Conservation (phyloP, 23 red algal species). For the Gracilaria gracilis region DNA sequence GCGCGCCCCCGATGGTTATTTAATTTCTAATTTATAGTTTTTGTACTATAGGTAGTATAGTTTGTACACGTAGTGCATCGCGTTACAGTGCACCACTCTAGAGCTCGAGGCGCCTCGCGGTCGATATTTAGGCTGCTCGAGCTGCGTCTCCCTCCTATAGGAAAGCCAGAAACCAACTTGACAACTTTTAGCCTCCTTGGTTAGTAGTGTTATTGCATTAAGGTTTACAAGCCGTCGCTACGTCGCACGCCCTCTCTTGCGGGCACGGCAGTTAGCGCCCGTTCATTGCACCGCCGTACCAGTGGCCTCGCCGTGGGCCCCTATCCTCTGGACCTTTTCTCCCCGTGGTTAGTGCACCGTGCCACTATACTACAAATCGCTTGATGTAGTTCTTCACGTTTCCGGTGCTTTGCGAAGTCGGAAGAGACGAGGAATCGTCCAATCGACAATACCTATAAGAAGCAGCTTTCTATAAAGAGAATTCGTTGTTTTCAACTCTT, state of each 20-base stretch:
- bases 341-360: background rate
- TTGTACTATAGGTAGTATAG: conserved; percentile 11
- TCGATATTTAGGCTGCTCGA: conserved; percentile 18
- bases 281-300: background rate
- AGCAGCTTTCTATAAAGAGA: background rate
- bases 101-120: conserved; percentile 22
- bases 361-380: conserved; percentile 4
- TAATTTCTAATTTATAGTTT: background rate
- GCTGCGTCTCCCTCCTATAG: background rate
- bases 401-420: background rate
- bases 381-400: conserved; percentile 17
- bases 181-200: background rate
- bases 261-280: background rate
- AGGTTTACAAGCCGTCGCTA: background rate
- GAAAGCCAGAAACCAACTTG: conserved; percentile 4
- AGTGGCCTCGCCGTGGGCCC: conserved; percentile 11
- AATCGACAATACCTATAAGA: background rate
- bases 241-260: conserved; percentile 14
- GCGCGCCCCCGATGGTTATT: background rate
- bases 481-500: conserved; percentile 10
- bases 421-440: background rate
- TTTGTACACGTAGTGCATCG: conserved; percentile 1
- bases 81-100: background rate
- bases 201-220: background rate
- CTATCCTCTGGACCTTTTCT: background rate